Conservation (phyloP, 495 filamentous ascomycete species). For the Hypoxylon fragiforme region DNA sequence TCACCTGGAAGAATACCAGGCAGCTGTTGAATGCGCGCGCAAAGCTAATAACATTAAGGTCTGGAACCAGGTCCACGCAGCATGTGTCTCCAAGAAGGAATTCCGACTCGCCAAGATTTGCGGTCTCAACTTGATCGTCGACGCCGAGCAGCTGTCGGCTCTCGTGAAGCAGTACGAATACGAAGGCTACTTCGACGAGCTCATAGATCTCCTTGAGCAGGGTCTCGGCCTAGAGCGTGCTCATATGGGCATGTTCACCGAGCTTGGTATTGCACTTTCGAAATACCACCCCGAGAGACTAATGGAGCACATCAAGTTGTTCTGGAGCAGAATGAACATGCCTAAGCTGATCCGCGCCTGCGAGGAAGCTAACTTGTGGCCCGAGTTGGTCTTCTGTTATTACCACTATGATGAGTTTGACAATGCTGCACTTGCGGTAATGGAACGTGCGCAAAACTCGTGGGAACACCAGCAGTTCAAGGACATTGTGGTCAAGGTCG, state of each 20-base stretch:
- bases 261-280: slow-evolving; percentile 89
- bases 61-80: slow-evolving; percentile 98
- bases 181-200: slow-evolving; percentile 97
- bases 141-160: slow-evolving; percentile 92
- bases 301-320: slow-evolving; percentile 98
- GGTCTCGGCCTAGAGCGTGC: slow-evolving; percentile 89
- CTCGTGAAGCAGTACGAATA: slow-evolving; percentile 95
- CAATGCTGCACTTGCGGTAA: slow-evolving; percentile 97
- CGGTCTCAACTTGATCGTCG: slow-evolving; percentile 97
- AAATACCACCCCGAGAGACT: slow-evolving; percentile 96
- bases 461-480: slow-evolving; percentile 99
- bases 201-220: slow-evolving; percentile 91
- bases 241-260: slow-evolving; percentile 91
- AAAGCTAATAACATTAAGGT: slow-evolving; percentile 99
- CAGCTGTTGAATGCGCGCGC: slow-evolving; percentile 95
- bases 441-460: slow-evolving; percentile 96
- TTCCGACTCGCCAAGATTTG: slow-evolving; percentile 99
- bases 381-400: slow-evolving; percentile 97
- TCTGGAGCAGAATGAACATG: slow-evolving; percentile 98
- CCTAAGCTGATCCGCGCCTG: slow-evolving; percentile 96
- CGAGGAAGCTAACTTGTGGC: slow-evolving; percentile 96
- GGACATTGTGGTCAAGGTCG: slow-evolving; percentile 97
- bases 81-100: slow-evolving; percentile 97
- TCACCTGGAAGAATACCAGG: slow-evolving; percentile 95
- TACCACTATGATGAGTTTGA: slow-evolving; percentile 99